Evolutionary conservation across 2,329 filamentous ascomycete genomes (phyloP).

Genomic region (Incumbomyces lentus): DNA sequence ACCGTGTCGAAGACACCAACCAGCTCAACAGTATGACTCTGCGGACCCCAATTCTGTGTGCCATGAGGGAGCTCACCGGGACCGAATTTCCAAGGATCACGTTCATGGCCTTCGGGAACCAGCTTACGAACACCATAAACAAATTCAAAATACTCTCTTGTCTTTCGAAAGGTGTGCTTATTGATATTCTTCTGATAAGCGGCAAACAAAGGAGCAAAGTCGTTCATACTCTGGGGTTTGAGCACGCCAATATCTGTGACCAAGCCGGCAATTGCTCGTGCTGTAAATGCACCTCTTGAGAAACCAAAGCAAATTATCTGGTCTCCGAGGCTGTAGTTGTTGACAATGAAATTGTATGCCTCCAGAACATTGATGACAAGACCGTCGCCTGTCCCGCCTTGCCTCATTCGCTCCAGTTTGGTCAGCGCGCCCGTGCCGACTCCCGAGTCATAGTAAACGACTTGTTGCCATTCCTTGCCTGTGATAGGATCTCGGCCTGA

Average conservation of each 20-base stretch:
- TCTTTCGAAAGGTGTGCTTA: neutral
- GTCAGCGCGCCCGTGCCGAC: conserved; percentile 23
- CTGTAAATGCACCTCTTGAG: conserved; percentile 38
- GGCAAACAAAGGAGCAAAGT: neutral
- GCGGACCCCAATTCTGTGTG: neutral
- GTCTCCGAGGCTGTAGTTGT: conserved; percentile 33
- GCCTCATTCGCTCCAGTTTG: neutral
- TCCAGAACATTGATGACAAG: conserved; percentile 15
- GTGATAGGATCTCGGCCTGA: conserved; percentile 12
- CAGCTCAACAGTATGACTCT: conserved; percentile 15
- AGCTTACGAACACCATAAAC: neutral
- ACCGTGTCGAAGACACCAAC: conserved; percentile 29
- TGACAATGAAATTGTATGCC: conserved; percentile 23
- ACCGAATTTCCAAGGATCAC: neutral
- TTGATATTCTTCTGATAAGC: neutral
- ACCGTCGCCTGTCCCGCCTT: conserved; percentile 10
- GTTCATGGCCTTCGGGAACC: neutral
- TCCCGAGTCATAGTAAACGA: conserved; percentile 32
- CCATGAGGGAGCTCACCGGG: neutral
- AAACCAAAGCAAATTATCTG: conserved; percentile 42
- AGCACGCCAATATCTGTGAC: conserved; percentile 36
- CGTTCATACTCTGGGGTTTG: neutral
- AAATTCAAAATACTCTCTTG: neutral
- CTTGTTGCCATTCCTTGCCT: conserved; percentile 24
- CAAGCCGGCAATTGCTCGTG: conserved; percentile 36